A percentile compares a stretch with the other conserved stretches of the same genome.
These are phyloP conservation scores for Dactylellina cionopaga DNA, from an alignment of 2,329 filamentous ascomycete species.

Conservation along the genomic window DNA sequence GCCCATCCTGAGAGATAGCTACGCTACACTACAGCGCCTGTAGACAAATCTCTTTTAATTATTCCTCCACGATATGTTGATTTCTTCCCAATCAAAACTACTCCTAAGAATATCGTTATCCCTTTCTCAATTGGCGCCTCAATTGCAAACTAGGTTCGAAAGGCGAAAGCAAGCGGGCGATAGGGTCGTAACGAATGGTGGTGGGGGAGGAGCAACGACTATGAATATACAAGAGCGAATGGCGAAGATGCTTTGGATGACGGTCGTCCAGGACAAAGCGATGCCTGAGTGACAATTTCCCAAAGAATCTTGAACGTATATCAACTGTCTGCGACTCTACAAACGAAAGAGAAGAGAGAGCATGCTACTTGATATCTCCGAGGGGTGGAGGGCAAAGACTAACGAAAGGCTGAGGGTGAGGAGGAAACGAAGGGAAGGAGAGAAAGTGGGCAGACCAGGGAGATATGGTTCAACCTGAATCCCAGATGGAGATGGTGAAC, in stretches of 20 bases:
- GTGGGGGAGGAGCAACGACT: slow-evolving; percentile 32
- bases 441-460: slow-evolving; percentile 37
- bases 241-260: slow-evolving; percentile 40
- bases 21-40: background rate
- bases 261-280: slow-evolving; percentile 10
- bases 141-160: slow-evolving; percentile 15
- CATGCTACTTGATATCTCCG: slow-evolving; percentile 53
- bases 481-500: slow-evolving; percentile 52
- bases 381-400: slow-evolving; percentile 39
- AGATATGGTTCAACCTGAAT: slow-evolving; percentile 49
- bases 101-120: slow-evolving; percentile 53
- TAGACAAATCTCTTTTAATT: too few relatives aligned
- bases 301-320: slow-evolving; percentile 55
- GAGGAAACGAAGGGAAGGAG: slow-evolving; percentile 51
- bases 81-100: slow-evolving; percentile 18
- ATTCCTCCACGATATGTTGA: slow-evolving; percentile 12
- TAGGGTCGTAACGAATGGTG: slow-evolving; percentile 57
- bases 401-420: slow-evolving; percentile 44
- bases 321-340: slow-evolving; percentile 53
- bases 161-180: slow-evolving; percentile 10
- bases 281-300: slow-evolving; percentile 29
- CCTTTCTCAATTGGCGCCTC: slow-evolving; percentile 28
- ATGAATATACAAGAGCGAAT: slow-evolving; percentile 43
- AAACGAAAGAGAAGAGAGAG: slow-evolving; percentile 47
- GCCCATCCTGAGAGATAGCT: slow-evolving; percentile 66